phyloP scores from a whole-genome alignment of 164 flowering plant genomes.

The Kingdonia uniflora region DNA sequence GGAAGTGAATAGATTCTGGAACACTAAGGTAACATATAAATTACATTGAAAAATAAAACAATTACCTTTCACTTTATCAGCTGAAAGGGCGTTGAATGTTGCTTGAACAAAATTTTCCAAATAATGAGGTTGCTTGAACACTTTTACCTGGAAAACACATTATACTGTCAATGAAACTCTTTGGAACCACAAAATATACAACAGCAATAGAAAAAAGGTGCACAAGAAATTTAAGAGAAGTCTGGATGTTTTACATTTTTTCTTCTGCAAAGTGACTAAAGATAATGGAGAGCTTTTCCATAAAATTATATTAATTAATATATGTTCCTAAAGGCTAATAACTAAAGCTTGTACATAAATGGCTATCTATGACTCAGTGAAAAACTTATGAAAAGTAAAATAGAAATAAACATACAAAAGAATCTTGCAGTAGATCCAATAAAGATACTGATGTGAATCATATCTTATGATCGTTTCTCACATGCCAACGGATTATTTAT shows the following conservation, averaged over 20 bases:
- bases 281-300: background rate
- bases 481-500: too few relatives aligned
- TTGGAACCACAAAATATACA: background rate
- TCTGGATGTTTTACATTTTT: background rate
- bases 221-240: background rate
- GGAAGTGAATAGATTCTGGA: too few relatives aligned
- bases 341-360: too few relatives aligned
- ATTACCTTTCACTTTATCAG: conserved; percentile 71
- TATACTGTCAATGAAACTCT: background rate
- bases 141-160: conserved; percentile 64
- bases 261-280: background rate
- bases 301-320: background rate
- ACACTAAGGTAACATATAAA: too few relatives aligned
- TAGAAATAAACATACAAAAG: too few relatives aligned
- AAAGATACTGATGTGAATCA: too few relatives aligned
- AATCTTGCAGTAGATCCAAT: too few relatives aligned
- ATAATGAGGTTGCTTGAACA: conserved; percentile 76
- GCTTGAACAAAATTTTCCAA: conserved; percentile 89
- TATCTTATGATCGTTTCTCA: too few relatives aligned
- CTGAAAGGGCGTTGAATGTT: conserved; percentile 75
- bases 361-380: too few relatives aligned
- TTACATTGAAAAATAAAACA: background rate
- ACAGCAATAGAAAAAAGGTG: background rate
- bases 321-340: too few relatives aligned
- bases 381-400: too few relatives aligned